Percentiles rank a stretch among this genome's conserved stretches.
Evolutionary conservation across 2,329 filamentous ascomycete genomes (phyloP).

Genomic region (Alternaria angustiovoidea): DNA sequence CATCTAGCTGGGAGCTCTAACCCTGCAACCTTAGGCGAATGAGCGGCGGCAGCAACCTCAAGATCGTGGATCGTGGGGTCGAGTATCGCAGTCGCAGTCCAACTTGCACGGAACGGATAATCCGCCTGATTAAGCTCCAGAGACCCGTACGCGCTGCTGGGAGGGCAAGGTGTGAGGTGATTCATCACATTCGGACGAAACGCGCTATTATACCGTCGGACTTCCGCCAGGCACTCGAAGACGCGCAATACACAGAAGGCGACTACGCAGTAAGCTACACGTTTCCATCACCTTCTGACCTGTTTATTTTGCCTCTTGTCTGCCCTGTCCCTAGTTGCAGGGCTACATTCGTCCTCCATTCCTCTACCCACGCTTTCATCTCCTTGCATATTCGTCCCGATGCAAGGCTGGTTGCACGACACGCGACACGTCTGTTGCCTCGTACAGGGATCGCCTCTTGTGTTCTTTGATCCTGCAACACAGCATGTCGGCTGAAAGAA

Average conservation of each 20-base stretch:
- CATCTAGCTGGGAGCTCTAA: constrained; percentile 35
- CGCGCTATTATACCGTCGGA: constrained; percentile 30
- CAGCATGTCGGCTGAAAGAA: background rate
- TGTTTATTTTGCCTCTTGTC: constrained; percentile 7
- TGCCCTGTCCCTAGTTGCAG: constrained; percentile 4
- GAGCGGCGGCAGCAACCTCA: constrained; percentile 9
- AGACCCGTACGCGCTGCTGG: background rate
- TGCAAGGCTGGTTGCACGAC: constrained; percentile 29
- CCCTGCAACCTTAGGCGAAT: constrained; percentile 25
- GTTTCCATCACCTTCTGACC: constrained; percentile 9
- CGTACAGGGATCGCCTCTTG: constrained; percentile 7
- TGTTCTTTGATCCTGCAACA: background rate
- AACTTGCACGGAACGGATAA: background rate
- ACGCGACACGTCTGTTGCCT: constrained; percentile 34
- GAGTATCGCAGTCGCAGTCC: constrained; percentile 1
- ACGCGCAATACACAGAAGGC: constrained; percentile 39
- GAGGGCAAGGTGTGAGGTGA: constrained; percentile 17
- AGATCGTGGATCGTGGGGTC: background rate
- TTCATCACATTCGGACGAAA: constrained; percentile 15
- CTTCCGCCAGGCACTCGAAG: constrained; percentile 40
- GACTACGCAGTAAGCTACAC: constrained; percentile 29
- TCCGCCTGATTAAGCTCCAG: background rate
- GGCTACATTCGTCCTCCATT: background rate
- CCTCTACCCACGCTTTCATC: constrained; percentile 12
- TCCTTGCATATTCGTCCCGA: constrained; percentile 30